These are phyloP conservation scores for Davidsoniella virescens DNA, from an alignment of 2,329 filamentous ascomycete genomes.

Conservation along the genomic window DNA sequence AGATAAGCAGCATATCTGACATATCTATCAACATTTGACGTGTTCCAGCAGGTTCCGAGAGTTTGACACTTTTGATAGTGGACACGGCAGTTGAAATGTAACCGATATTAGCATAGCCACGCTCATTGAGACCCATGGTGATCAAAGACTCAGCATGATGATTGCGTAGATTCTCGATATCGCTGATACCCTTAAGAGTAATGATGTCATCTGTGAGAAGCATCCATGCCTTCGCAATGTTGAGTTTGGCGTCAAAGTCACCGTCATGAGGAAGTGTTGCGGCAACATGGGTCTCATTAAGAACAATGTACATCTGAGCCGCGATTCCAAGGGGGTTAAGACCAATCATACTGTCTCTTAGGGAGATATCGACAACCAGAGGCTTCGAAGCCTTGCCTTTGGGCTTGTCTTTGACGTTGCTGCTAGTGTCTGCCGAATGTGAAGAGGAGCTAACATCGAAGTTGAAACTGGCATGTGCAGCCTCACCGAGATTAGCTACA, in stretches of 20 bases:
- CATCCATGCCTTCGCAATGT: conserved; percentile 66
- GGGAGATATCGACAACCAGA: conserved; percentile 53
- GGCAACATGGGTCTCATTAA: conserved; percentile 63
- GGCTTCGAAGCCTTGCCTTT: conserved; percentile 28
- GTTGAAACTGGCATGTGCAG: conserved; percentile 32
- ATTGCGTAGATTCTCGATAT: neutral
- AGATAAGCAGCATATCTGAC: conserved; percentile 67
- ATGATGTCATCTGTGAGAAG: conserved; percentile 62
- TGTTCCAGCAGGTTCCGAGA: conserved; percentile 31
- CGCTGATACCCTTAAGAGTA: conserved; percentile 18
- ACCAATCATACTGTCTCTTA: conserved; percentile 69
- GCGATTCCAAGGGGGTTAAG: conserved; percentile 62
- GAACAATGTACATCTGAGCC: conserved; percentile 62
- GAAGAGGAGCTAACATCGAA: conserved; percentile 17
- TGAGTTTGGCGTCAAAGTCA: conserved; percentile 45
- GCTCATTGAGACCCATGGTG: conserved; percentile 29
- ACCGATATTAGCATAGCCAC: conserved; percentile 74
- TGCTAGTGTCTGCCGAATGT: conserved; percentile 12
- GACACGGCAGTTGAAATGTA: conserved; percentile 71
- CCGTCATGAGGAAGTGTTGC: conserved; percentile 49
- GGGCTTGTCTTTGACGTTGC: conserved; percentile 15
- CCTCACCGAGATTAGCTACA: conserved; percentile 57
- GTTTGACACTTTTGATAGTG: conserved; percentile 41
- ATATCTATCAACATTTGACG: conserved; percentile 66
- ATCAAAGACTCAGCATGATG: conserved; percentile 30